Evolutionary conservation across 768 basidiomycete species (phyloP).

Genomic region (Boletus fagicola): DNA sequence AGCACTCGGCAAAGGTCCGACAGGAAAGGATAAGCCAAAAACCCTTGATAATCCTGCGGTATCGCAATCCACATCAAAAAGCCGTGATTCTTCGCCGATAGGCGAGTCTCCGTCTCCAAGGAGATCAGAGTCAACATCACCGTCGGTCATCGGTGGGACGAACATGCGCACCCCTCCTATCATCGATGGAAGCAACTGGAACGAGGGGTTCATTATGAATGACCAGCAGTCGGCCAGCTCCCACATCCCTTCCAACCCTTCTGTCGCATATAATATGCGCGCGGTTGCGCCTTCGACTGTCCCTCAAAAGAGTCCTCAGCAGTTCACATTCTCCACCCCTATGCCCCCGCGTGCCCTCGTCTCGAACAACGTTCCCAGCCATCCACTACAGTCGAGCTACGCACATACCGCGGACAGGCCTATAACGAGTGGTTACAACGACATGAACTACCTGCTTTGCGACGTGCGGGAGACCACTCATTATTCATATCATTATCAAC

Average conservation of each 20-base stretch:
- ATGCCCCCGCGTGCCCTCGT: slow-evolving; percentile 44
- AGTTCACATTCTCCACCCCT: slow-evolving; percentile 42
- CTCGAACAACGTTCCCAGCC: slow-evolving; percentile 42
- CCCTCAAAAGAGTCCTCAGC: slow-evolving; percentile 45
- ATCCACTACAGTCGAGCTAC: slow-evolving; percentile 39
- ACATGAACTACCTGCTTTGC: slow-evolving; percentile 43
- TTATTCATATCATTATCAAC: slow-evolving; percentile 52
- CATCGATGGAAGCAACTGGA: slow-evolving; percentile 53
- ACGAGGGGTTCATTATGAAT: slow-evolving; percentile 52
- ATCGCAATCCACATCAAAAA: slow-evolving; percentile 45
- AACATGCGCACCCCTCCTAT: slow-evolving; percentile 42
- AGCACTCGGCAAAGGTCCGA: slow-evolving; percentile 79
- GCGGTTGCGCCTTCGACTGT: slow-evolving; percentile 45
- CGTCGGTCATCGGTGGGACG: slow-evolving; percentile 31
- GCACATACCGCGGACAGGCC: slow-evolving; percentile 52
- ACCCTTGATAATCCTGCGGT: slow-evolving; percentile 35
- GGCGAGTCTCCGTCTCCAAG: slow-evolving; percentile 47
- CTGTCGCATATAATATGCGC: slow-evolving; percentile 45
- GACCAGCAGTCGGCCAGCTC: slow-evolving; percentile 39
- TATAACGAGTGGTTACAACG: slow-evolving; percentile 45
- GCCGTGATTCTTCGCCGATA: slow-evolving; percentile 67
- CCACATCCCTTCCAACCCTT: slow-evolving; percentile 39
- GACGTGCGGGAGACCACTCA: slow-evolving; percentile 49
- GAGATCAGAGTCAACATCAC: slow-evolving; percentile 36
- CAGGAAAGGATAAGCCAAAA: slow-evolving; percentile 81